Percentiles rank a stretch among this genome's conserved stretches.
Conservation (phyloP, 495 filamentous ascomycete species). For the Penicillium riverlandense region DNA sequence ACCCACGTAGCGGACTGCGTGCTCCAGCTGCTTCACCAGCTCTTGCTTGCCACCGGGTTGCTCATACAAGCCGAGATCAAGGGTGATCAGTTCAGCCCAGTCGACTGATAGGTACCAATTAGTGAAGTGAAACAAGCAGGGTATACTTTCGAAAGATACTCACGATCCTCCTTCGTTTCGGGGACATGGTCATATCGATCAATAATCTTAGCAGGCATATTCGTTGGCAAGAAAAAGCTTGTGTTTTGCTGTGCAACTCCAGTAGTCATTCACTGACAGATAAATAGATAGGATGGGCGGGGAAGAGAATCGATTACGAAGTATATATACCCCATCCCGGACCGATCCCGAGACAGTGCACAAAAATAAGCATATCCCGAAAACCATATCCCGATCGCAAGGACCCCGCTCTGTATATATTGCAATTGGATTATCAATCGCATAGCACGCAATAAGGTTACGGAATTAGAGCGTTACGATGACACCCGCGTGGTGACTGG, state of each 20-base stretch:
- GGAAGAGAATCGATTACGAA: no score
- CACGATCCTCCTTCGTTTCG: slow-evolving; percentile 38
- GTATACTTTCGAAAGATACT: slow-evolving; percentile 3
- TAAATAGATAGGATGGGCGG: background rate
- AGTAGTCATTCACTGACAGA: background rate
- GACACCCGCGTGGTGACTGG: slow-evolving; percentile 3
- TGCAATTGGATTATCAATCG: background rate
- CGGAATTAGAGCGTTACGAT: slow-evolving; percentile 15
- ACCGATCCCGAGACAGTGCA: background rate
- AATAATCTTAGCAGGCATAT: slow-evolving; percentile 33
- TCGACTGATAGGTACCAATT: slow-evolving; percentile 21
- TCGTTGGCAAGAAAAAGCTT: slow-evolving; percentile 1
- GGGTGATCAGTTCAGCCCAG: slow-evolving; percentile 50
- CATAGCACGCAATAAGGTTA: slow-evolving; percentile 28
- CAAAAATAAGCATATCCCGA: background rate
- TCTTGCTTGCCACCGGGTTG: slow-evolving; percentile 46
- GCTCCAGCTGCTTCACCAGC: slow-evolving; percentile 48
- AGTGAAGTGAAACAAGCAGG: background rate
- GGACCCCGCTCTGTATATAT: slow-evolving; percentile 6
- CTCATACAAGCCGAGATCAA: slow-evolving; percentile 45
- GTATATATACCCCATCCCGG: background rate
- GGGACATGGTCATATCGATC: slow-evolving; percentile 44
- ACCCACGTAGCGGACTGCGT: slow-evolving; percentile 49
- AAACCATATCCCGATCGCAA: background rate
- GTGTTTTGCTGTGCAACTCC: background rate